Conservation (phyloP, 2,329 filamentous ascomycete species). For the Monosporascus sp. region DNA sequence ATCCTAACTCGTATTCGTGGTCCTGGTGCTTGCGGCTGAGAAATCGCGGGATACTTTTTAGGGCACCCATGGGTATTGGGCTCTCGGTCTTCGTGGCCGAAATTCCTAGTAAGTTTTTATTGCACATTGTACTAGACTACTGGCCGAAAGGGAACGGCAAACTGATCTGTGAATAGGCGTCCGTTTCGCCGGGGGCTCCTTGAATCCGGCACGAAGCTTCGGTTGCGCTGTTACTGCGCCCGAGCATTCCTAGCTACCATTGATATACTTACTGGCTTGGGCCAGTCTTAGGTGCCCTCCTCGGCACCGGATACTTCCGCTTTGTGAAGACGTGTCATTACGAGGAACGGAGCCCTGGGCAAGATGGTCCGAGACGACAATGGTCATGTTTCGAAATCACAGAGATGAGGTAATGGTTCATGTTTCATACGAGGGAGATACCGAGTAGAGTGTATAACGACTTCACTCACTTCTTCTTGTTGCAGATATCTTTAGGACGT, state of each 20-base stretch:
- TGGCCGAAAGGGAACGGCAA: background rate
- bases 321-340: slow-evolving; percentile 39
- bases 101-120: slow-evolving; percentile 25
- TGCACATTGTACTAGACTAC: background rate
- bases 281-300: slow-evolving; percentile 34
- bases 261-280: slow-evolving; percentile 45
- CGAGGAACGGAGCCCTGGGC: slow-evolving; percentile 33
- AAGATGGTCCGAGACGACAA: slow-evolving; percentile 19
- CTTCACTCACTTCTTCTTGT: no score
- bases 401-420: background rate
- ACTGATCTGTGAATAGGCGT: slow-evolving; percentile 21
- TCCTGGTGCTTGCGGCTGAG: slow-evolving; percentile 61
- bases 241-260: slow-evolving; percentile 31
- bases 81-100: slow-evolving; percentile 54
- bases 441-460: no score
- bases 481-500: no score
- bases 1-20: slow-evolving; percentile 51
- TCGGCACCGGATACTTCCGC: slow-evolving; percentile 36
- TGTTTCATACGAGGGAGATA: background rate
- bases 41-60: slow-evolving; percentile 63
- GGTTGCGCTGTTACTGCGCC: slow-evolving; percentile 35
- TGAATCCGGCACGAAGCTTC: slow-evolving; percentile 39
- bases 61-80: slow-evolving; percentile 63
- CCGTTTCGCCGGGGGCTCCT: slow-evolving; percentile 34
- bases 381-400: background rate